Evolutionary conservation across 768 basidiomycete species (phyloP).

Genomic region (Fistulinella prunicolor): DNA sequence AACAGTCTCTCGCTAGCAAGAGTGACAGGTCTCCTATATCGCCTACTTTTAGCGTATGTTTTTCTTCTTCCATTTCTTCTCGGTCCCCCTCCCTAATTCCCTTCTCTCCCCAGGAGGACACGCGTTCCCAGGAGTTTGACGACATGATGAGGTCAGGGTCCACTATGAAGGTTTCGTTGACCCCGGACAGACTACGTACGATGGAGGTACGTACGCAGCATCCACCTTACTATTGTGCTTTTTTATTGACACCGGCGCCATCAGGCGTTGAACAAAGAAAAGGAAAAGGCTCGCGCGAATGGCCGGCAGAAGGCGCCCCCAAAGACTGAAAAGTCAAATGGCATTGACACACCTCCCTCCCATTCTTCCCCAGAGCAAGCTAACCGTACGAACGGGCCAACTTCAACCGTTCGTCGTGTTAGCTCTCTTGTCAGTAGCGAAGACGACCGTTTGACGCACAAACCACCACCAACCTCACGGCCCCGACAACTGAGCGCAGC

Average conservation of each 20-base stretch:
- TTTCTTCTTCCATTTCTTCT: constrained; percentile 3
- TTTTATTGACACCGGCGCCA: constrained; percentile 2
- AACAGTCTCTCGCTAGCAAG: constrained; percentile 33
- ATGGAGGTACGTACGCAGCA: constrained; percentile 73
- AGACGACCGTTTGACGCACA: constrained; percentile 34
- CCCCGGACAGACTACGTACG: constrained; percentile 87
- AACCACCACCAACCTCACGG: constrained; percentile 37
- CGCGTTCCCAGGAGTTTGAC: constrained; percentile 80
- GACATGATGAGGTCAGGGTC: constrained; percentile 85
- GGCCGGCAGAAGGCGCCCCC: constrained; percentile 25
- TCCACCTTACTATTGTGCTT: constrained; percentile 17
- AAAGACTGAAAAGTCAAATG: constrained; percentile 25
- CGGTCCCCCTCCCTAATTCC: constrained; percentile 1
- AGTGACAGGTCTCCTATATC: constrained; percentile 35
- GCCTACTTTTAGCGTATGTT: constrained; percentile 33
- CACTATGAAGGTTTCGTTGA: constrained; percentile 95
- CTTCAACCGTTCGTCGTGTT: constrained; percentile 52
- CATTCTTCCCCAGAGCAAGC: constrained; percentile 21
- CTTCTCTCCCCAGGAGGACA: constrained; percentile 44
- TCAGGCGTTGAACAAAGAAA: constrained; percentile 75
- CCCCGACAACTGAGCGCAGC: constrained; percentile 47
- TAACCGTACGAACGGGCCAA: constrained; percentile 31
- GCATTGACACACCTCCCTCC: constrained; percentile 11
- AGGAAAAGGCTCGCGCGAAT: constrained; percentile 51
- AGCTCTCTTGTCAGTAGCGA: constrained; percentile 69